Conservation (phyloP, 2,329 filamentous ascomycete genomes). For the Apiospora arundinis region DNA sequence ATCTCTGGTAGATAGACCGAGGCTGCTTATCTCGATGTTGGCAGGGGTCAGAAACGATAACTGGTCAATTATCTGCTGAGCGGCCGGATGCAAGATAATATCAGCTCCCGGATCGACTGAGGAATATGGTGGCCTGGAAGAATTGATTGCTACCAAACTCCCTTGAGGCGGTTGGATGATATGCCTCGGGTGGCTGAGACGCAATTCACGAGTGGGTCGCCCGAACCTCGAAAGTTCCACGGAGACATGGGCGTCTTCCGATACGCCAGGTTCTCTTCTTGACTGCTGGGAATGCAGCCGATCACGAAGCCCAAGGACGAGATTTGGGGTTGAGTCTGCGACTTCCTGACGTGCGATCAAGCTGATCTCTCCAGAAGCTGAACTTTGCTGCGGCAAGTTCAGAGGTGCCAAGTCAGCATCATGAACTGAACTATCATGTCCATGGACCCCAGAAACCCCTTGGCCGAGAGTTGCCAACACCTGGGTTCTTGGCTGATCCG, state of each 20-base stretch:
- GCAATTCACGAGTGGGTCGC: not conserved
- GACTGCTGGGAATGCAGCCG: not conserved
- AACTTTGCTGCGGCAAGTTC: not conserved
- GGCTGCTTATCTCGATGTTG: not conserved
- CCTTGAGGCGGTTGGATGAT: not conserved
- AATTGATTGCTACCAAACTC: not conserved
- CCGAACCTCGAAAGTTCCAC: not conserved
- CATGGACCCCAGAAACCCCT: not conserved
- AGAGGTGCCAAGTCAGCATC: not conserved
- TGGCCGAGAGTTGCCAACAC: not conserved
- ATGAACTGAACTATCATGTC: no score
- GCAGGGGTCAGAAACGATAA: not conserved
- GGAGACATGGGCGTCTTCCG: no score
- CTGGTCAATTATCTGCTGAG: not conserved
- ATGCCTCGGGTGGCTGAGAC: not conserved
- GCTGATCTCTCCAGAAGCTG: not conserved
- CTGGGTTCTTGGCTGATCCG: not conserved
- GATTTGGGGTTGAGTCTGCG: not conserved
- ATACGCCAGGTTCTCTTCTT: not conserved
- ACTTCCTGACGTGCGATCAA: not conserved
- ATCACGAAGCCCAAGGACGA: not conserved
- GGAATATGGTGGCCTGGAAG: not conserved
- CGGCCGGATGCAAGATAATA: not conserved
- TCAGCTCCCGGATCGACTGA: not conserved
- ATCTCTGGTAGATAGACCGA: not conserved